A percentile compares a stretch with the other conserved stretches of the same genome.
phyloP scores from a whole-genome alignment of 352 stramenopile species.

The Globisporangium canariense region DNA sequence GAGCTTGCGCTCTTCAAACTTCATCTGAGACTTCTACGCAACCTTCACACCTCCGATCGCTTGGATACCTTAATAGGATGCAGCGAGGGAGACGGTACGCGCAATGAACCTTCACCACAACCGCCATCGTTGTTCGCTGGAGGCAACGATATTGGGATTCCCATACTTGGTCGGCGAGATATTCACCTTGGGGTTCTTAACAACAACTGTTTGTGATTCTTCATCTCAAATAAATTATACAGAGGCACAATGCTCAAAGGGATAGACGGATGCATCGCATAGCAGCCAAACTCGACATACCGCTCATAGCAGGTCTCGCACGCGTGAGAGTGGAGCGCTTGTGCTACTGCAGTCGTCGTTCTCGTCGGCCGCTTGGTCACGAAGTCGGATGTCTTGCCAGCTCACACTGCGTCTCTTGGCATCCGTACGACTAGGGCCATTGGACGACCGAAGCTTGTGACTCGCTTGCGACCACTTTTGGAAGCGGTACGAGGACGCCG shows the following conservation, averaged over 20 bases:
- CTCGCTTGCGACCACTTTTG: not conserved
- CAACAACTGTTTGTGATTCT: not conserved
- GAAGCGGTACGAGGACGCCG: not conserved
- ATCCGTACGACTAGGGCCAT: not conserved
- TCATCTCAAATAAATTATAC: conserved; percentile 4
- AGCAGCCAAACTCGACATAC: not conserved
- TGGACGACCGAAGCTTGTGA: not conserved
- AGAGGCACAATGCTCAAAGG: conserved; percentile 2
- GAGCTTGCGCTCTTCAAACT: too few relatives aligned
- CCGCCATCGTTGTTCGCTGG: too few relatives aligned
- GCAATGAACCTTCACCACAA: too few relatives aligned
- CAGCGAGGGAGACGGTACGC: too few relatives aligned
- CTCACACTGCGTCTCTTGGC: conserved; percentile 14
- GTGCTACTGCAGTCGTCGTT: not conserved
- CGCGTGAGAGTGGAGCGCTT: not conserved
- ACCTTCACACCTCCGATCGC: too few relatives aligned
- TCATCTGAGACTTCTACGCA: too few relatives aligned
- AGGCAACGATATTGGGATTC: too few relatives aligned
- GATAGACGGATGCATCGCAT: not conserved
- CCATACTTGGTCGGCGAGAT: too few relatives aligned
- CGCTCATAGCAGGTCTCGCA: conserved; percentile 15
- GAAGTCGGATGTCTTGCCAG: conserved; percentile 15
- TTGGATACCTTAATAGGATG: too few relatives aligned
- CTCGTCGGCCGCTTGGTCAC: conserved; percentile 1
- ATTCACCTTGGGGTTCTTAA: not conserved